Evolutionary conservation across 805 yeast species (phyloP), one percentile per base, ranked within the genome.

Genomic region (Schwanniomyces polymorphus): DNA sequence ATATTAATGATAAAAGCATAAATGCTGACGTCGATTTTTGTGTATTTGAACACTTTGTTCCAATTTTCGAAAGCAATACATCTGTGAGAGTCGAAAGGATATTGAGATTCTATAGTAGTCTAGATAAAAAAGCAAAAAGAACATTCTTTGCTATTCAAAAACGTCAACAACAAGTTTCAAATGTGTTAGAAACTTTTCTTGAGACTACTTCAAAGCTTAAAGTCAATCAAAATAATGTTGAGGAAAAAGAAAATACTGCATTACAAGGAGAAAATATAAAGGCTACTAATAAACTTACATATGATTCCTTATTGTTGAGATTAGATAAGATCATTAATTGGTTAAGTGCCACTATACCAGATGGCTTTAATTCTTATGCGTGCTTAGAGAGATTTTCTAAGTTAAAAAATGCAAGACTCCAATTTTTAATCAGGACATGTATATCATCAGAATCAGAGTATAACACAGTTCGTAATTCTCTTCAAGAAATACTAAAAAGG

Each of bases 101-200:
- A 2, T 60, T 86, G 40, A 63, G 61, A 1, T 71, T 88, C 1
- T 65, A 80, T 43, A 55, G 67, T 0, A 65, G 62, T 29, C 70
- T 91, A 23, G 79, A 82, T 43, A 75, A 75, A 1, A 84, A 81
- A 51, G 78, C 91, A 0, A 74, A 74, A 50, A 72, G 79, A 21
- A 80, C 95, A 0, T 85, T 90, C 54, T 65, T 73, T 48, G 92
- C 96, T 0, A 79, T 88, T 31, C 76, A 80, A 43, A 79, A 75
- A 55, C 75, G 96, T 42, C 97, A 90, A 59, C 74, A 76, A 42
- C 85, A 84, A 52, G 62, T 80, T 25, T 67, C 86, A 1, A 61
- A 68, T 2, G 88, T 80, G 1, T 45, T 88, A 7, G 49, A 54
- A 1, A 79, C 79, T 47, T 75, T 78, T 45, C 47, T 86, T 10